Base-by-base conservation (phyloP, 2,329 filamentous ascomycete species). In the Paecilomyces sp. region DNA sequence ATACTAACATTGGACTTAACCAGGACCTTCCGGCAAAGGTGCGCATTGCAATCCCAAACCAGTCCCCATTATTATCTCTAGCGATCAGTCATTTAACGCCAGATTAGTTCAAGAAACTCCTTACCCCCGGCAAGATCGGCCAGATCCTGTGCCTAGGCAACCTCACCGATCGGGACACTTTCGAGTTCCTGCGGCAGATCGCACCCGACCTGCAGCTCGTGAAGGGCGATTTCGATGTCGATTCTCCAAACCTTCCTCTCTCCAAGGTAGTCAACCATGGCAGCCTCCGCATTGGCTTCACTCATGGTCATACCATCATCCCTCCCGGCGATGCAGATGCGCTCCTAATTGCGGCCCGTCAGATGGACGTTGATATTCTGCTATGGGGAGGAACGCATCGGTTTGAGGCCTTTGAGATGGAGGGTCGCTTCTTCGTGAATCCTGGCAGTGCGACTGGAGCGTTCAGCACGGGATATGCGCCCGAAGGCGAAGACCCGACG, bases 11-110 rank as follows among this genome's bases (percentile, higher is more conserved):
- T 51, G 28, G 30, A 13, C 56, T 25, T 34, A 33, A 22, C 18
- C 57, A 86, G 83, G 84, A 96, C 76, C 92, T 96, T 70, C 92
- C 92, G 61, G 83, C 88, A 75, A 96, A 96, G 87, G 91, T 92
- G 82, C 66, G 65, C 66, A 57, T 58, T 47, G 5, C 7, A 47
- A 47, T 18, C n/a, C 3, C 36, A 47, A 47, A 4, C n/a, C 5
- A n/a, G 1, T 9, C 8, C 3, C 41, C 15, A 57, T 51, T 9
- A 18, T 28, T 25, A 25, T 15, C 11, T 2, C 8, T 11, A 33
- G 8, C 31, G 8, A 33, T 36, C 25, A 56, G 15, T 36, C 28
- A 64, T 65, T 28, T 60, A 58, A 62, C 58, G 34, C 56, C 53
- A 57, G 55, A 60, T 55, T 74, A 92, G 89, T 92, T 92, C 82